Evolutionary conservation across 2,329 filamentous ascomycete genomes (phyloP).

Genomic region (Zalaria obscura): DNA sequence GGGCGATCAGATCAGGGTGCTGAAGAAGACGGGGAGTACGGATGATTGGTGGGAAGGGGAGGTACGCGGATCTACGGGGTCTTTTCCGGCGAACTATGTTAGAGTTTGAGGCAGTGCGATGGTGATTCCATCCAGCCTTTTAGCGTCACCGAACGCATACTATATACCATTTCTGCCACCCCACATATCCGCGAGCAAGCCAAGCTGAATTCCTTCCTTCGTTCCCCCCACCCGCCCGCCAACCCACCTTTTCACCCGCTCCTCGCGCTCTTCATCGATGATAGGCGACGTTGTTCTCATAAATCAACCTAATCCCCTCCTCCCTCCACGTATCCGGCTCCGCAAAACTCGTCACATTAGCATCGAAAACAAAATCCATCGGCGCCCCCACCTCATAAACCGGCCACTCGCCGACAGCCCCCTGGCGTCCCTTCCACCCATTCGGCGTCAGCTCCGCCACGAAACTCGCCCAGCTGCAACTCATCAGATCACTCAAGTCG

Average conservation of each 20-base stretch:
- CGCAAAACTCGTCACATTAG: slow-evolving; percentile 22
- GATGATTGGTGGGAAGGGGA: slow-evolving; percentile 88
- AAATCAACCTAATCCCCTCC: slow-evolving; percentile 30
- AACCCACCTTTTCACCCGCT: too few relatives aligned
- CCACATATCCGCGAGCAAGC: too few relatives aligned
- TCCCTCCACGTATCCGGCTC: slow-evolving; percentile 31
- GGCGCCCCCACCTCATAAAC: slow-evolving; percentile 18
- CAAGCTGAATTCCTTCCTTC: too few relatives aligned
- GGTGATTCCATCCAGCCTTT: too few relatives aligned
- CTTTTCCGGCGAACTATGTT: slow-evolving; percentile 70
- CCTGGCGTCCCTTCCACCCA: slow-evolving; percentile 10
- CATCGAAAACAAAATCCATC: slow-evolving; percentile 32
- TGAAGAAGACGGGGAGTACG: slow-evolving; percentile 64
- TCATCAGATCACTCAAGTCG: slow-evolving; percentile 28
- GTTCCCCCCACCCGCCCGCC: too few relatives aligned
- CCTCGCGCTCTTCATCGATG: neutral
- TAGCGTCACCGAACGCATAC: too few relatives aligned
- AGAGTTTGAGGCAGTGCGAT: slow-evolving; percentile 6
- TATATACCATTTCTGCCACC: too few relatives aligned
- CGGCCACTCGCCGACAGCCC: slow-evolving; percentile 21
- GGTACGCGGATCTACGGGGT: slow-evolving; percentile 50
- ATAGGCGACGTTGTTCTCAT: slow-evolving; percentile 4
- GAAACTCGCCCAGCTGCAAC: slow-evolving; percentile 30
- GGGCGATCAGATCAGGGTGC: slow-evolving; percentile 61
- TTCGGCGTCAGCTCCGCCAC: slow-evolving; percentile 27